These are phyloP conservation scores for Parasitella parasitica DNA, from an alignment of 371 early-diverging fungal species.

Conservation along the genomic window DNA sequence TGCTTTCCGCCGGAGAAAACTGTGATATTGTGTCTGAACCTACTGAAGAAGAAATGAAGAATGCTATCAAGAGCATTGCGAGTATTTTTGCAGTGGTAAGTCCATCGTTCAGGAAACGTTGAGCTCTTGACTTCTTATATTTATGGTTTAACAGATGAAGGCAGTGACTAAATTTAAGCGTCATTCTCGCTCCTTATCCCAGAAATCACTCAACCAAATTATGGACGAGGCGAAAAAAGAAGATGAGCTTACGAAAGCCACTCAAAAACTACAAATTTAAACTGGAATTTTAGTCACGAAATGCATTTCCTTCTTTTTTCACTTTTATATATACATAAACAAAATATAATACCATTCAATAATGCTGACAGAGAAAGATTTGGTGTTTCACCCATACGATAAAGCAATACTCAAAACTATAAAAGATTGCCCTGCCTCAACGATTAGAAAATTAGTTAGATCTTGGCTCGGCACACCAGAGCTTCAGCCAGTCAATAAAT, in stretches of 20 bases:
- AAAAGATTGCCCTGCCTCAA: neutral
- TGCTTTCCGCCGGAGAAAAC: constrained; percentile 79
- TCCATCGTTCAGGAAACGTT: neutral
- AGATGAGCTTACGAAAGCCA: constrained; percentile 1
- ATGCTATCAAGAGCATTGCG: constrained; percentile 72
- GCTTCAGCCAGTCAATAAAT: neutral
- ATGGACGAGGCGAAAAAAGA: constrained; percentile 28
- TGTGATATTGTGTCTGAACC: constrained; percentile 67
- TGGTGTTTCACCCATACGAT: neutral
- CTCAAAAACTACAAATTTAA: neutral
- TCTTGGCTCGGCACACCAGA: constrained; percentile 14
- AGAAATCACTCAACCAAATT: constrained; percentile 40
- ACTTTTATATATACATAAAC: neutral
- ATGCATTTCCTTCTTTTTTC: neutral
- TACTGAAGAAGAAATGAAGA: constrained; percentile 82
- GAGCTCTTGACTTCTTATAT: neutral
- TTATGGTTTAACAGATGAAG: constrained; percentile 36
- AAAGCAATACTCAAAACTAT: neutral
- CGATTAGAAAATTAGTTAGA: neutral
- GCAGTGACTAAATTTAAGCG: constrained; percentile 54
- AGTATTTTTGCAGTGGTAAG: constrained; percentile 55
- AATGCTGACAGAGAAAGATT: neutral
- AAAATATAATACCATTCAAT: neutral
- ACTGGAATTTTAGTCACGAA: neutral
- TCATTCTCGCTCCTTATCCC: constrained; percentile 50